These are phyloP conservation scores for Coemansia sp. DNA, from an alignment of 192 early-diverging fungal genomes.

Conservation along the genomic window DNA sequence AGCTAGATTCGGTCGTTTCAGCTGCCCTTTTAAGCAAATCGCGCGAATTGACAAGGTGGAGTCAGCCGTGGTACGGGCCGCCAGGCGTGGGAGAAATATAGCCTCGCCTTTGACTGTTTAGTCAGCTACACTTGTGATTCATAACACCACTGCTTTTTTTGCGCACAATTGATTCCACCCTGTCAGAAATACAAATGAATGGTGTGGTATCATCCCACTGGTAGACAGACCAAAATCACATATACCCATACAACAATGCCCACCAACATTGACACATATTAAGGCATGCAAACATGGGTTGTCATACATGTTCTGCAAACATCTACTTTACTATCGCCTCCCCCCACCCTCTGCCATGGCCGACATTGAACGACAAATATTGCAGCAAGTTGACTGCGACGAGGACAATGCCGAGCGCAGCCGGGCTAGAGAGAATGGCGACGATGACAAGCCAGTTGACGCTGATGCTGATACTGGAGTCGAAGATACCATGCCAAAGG, in stretches of 20 bases:
- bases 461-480: neutral
- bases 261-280: neutral
- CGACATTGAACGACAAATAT: slow-evolving; percentile 19
- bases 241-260: neutral
- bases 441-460: neutral
- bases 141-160: neutral
- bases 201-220: neutral
- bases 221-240: neutral
- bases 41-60: neutral
- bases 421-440: slow-evolving; percentile 16
- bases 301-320: neutral
- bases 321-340: neutral
- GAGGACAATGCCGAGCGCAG: slow-evolving; percentile 16
- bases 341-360: slow-evolving; percentile 15
- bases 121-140: neutral
- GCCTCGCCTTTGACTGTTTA: neutral
- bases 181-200: neutral
- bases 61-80: neutral
- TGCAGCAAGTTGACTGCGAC: slow-evolving; percentile 14
- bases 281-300: neutral
- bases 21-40: neutral
- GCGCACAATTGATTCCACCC: slow-evolving; percentile 4
- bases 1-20: neutral
- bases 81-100: neutral
- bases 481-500: neutral